Conservation (phyloP, 306 rosid genomes). For the Quercus suber region DNA sequence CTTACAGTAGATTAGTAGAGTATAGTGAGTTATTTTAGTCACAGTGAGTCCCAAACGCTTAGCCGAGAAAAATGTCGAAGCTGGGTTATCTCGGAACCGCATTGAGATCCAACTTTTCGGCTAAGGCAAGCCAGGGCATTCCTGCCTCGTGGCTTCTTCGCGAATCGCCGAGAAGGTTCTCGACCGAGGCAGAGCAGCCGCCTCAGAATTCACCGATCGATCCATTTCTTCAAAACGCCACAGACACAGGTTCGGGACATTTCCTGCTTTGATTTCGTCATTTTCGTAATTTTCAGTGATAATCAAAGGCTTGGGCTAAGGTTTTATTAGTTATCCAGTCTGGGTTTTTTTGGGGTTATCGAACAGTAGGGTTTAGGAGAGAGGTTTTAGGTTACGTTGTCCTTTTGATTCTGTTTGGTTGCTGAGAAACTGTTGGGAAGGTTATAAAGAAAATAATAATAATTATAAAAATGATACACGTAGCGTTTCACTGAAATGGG, state of each 20-base stretch:
- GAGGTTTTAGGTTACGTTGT: too few relatives aligned
- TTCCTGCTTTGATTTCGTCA: neutral
- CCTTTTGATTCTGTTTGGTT: neutral
- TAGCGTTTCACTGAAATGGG: neutral
- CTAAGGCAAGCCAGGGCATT: constrained; percentile 21
- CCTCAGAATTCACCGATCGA: constrained; percentile 26
- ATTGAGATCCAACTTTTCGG: constrained; percentile 34
- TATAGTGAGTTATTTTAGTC: too few relatives aligned
- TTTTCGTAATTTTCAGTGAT: neutral
- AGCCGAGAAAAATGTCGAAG: constrained; percentile 29
- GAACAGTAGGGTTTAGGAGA: too few relatives aligned
- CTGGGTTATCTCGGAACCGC: constrained; percentile 51
- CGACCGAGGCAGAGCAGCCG: constrained; percentile 54
- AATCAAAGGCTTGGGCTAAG: neutral
- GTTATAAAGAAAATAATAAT: neutral
- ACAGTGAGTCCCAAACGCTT: neutral
- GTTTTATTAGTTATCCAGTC: neutral
- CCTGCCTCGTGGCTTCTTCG: constrained; percentile 11
- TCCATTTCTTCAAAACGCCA: constrained; percentile 21
- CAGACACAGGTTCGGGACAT: constrained; percentile 34
- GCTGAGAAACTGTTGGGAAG: neutral
- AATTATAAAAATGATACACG: too few relatives aligned
- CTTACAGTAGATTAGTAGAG: too few relatives aligned
- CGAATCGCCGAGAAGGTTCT: constrained; percentile 38
- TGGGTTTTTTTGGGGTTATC: constrained; percentile 15